phyloP scores from a whole-genome alignment of 2,329 filamentous ascomycete species.

The Cordyceps cateniannulata region DNA sequence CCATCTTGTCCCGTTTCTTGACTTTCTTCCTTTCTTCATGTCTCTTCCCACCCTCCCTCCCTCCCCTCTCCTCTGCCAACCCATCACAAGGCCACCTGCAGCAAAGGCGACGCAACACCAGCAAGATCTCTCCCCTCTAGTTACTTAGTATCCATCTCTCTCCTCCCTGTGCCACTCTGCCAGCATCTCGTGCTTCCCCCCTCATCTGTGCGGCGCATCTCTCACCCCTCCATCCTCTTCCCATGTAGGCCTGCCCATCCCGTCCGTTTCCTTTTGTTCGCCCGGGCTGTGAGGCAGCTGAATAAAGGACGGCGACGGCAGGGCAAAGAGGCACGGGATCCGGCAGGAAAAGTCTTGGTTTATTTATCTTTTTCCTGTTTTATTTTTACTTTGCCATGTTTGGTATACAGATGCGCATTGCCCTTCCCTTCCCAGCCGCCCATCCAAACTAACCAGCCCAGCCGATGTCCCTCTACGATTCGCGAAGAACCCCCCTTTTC shows the following conservation, averaged over 20 bases:
- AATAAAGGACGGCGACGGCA: not conserved
- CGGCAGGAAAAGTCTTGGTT: not conserved
- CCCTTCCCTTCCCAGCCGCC: not conserved
- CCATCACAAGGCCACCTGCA: slow-evolving; percentile 1
- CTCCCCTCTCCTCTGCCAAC: not conserved
- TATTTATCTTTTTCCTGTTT: not conserved
- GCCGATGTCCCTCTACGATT: not conserved
- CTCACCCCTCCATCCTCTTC: not conserved
- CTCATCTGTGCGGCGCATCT: not conserved
- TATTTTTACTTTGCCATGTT: not conserved
- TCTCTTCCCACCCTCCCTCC: not conserved
- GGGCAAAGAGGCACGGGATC: not conserved
- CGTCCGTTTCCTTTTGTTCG: not conserved
- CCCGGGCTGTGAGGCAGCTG: not conserved
- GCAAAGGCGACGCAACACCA: not conserved
- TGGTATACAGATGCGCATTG: not conserved
- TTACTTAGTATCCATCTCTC: not conserved
- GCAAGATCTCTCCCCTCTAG: not conserved
- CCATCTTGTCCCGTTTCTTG: no score
- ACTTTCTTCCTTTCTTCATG: no score
- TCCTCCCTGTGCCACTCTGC: not conserved
- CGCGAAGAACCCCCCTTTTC: not conserved
- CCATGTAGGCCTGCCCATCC: not conserved
- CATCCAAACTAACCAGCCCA: not conserved
- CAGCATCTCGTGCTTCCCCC: not conserved